Evolutionary conservation across 352 stramenopile genomes (phyloP), one percentile per base, ranked within the genome.

Genomic region (Thraustotheca clavata): DNA sequence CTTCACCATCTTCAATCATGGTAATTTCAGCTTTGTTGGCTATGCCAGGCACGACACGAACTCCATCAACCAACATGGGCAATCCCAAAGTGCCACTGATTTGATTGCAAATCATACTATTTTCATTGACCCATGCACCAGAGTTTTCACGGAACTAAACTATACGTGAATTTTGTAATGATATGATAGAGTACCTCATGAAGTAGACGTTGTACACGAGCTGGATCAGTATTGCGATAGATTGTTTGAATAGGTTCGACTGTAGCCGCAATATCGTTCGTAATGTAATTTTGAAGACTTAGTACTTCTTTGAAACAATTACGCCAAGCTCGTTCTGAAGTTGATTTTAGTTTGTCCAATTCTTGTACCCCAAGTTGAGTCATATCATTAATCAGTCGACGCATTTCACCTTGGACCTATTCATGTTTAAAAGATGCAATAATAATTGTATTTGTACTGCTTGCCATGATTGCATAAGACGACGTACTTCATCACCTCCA

Each of bases 211-310:
- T 93, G 81, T 20, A 93, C 84, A 40, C 89, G 79, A 31, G 83
- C 33, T 5, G 84, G 84, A 38, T 93, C 84, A 29, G 81, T 82
- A 59, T 84, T 93, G 27, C 78, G 79, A 67, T 93, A 88, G 71
- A 94, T 91, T n/a, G 77, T 77, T 66, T 94, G 84, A 61, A 94
- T 91, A 18, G 84, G 84, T 59, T 94, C 82, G 16, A 88, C 76
- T 60, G 81, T 91, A 16, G 84, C 84, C 14, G 77, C 79, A 74
- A 94, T 90, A 72, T 94, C 84, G 49, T 88, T 82, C 3, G 81
- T 80, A 47, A 94, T 69, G 57, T 91, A 91, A 34, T 84, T 86
- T 74, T 94, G 80, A 29, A 94, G 68, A 0, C 80, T 83, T 50
- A 91, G 41, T 47, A 91, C 84, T 55, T 91, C 91, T 55, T 82